Evolutionary conservation across 2,329 filamentous ascomycete genomes (phyloP), one percentile per base, ranked within the genome.

Genomic region (Didymella segeticola): DNA sequence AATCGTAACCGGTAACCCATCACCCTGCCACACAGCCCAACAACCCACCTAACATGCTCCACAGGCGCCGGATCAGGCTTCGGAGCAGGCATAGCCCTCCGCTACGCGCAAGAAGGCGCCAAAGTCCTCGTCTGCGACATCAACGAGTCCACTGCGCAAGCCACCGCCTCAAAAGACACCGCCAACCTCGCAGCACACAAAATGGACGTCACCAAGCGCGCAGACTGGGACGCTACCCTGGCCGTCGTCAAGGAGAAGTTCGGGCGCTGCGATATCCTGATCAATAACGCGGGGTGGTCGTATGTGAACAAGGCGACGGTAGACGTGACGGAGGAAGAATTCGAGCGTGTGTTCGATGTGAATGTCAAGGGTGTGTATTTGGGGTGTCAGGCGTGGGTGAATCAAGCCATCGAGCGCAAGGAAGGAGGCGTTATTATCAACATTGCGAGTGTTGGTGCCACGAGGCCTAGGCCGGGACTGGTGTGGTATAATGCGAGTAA

Each of bases 401-500:
- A 83, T 0, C 85, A 87, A 58, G 82, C 89, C 36, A 72, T 88
- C 26, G 79, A 81, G 51, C 75, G 82, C 53, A 80, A 81, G 1
- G 79, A 82, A 6, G 81, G 83, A 0, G 87, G 85, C 0, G 81
- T 77, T 22, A 86, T 90, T 50, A 82, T 90, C 48, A 86, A 87
- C 55, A 83, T 89, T 43, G 85, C 87, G 1, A 87, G 84, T 2
- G 88, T 86, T 0, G 86, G 86, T 0, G 86, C 82, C 3, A 78
- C 80, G 7, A 75, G 88, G 22, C 87, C 87, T 0, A 78, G 87
- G 20, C 84, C 84, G 0, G 83, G 85, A 0, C 66, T 89, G 38
- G 86, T 86, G 1, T 89, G 87, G 86, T 89, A 89, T 65, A 89
- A 89, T 65, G 85, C 86, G 1, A 84, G 82, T 36, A 90, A 90